These are phyloP conservation scores for Omphalotus guepiniiformis DNA, from an alignment of 768 basidiomycete genomes.

Conservation along the genomic window DNA sequence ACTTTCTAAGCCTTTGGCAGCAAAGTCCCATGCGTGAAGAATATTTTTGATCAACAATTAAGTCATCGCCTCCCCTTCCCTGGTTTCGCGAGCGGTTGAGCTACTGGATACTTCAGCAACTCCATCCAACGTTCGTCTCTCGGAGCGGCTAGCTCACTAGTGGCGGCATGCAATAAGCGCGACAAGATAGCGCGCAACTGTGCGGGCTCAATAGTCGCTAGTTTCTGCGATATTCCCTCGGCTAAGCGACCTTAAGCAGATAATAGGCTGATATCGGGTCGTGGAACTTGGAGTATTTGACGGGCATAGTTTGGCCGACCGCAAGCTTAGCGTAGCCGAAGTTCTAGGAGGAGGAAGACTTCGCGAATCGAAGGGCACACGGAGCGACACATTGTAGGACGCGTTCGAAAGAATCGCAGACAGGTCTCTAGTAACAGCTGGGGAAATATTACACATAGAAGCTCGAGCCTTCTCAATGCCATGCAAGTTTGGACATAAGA, in stretches of 20 bases:
- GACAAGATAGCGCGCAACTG: no score
- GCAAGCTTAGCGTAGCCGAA: constrained; percentile 74
- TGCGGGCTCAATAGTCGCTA: no score
- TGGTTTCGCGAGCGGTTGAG: no score
- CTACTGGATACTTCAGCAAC: no score
- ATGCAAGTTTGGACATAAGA: constrained; percentile 39
- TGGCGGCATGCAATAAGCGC: no score
- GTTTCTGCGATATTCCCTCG: constrained; percentile 54
- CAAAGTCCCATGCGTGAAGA: constrained; percentile 58
- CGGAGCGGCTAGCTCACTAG: no score
- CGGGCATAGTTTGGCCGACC: constrained; percentile 53
- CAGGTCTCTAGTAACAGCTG: no score
- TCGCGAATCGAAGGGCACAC: constrained; percentile 39
- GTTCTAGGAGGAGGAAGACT: constrained; percentile 55
- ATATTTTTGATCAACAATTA: no score
- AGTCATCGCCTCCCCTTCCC: no score
- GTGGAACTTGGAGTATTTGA: constrained; percentile 42
- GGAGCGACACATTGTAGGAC: constrained; percentile 51
- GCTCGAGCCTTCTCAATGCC: constrained; percentile 63
- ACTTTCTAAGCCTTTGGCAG: no score
- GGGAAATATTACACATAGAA: constrained; percentile 50
- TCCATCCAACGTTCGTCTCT: no score
- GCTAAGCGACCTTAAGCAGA: constrained; percentile 50
- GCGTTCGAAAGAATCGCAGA: no score
- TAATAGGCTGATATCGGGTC: constrained; percentile 43